Evolutionary conservation across 345 rosid species (phyloP).

Genomic region (Gossypium anomalum): DNA sequence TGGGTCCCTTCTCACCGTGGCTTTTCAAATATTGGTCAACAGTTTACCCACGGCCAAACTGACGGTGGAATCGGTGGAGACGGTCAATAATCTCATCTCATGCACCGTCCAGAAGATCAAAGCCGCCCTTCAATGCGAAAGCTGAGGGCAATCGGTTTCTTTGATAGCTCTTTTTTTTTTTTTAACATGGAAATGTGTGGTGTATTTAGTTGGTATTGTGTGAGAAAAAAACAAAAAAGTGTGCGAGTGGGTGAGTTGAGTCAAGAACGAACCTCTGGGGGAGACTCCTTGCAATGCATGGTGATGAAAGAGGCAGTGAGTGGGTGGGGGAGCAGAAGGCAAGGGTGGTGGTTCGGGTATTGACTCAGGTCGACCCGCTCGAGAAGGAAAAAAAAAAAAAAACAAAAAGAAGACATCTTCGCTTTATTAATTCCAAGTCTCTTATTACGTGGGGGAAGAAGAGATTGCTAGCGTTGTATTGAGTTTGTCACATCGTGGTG

Average conservation of each 20-base stretch:
- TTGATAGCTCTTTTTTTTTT: background rate
- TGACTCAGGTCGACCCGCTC: constrained; percentile 81
- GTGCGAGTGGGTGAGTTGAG: constrained; percentile 39
- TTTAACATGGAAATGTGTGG: background rate
- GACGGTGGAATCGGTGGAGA: constrained; percentile 93
- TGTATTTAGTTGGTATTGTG: background rate
- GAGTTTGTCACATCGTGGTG: background rate
- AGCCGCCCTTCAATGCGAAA: constrained; percentile 76
- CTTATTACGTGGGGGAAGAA: too few species aligned
- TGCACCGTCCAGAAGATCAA: constrained; percentile 94
- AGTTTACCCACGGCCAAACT: constrained; percentile 93
- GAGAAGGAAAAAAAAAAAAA: background rate
- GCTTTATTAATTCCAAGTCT: too few species aligned
- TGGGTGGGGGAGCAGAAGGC: constrained; percentile 29
- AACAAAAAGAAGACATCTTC: background rate
- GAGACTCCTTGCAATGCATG: constrained; percentile 57
- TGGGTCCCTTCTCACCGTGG: constrained; percentile 90
- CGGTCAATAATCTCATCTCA: constrained; percentile 84
- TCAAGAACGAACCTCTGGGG: constrained; percentile 99
- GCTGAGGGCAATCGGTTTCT: constrained; percentile 20
- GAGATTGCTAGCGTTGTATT: background rate
- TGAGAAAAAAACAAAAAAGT: background rate
- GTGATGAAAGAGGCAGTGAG: constrained; percentile 27
- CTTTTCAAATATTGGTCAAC: constrained; percentile 92
- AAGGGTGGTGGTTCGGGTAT: constrained; percentile 99